Base-by-base conservation (phyloP, 177 flowering plant species). In the Vitis hybrid region DNA sequence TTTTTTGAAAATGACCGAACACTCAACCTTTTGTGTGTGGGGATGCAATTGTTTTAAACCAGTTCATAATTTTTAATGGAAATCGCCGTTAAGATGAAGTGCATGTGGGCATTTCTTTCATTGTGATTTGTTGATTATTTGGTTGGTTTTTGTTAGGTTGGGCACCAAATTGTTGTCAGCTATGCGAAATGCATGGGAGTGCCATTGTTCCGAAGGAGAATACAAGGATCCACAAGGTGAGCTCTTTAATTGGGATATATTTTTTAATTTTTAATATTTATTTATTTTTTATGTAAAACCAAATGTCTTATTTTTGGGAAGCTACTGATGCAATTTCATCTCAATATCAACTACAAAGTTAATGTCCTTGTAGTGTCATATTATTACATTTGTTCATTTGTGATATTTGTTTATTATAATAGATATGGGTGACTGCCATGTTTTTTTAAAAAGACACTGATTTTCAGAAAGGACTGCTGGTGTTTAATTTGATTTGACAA, bases 131-230 rank as follows among this genome's bases (percentile, higher is more conserved):
- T 45, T 3, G 39, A 19, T 8, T 57, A 2, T 69, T 60, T 26
- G 26, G 15, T 61, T 53, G 48, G 5, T 13, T 70, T 45, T 78
- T 39, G 52, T 62, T 78, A 94, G 99, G 99, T 93, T 59, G 99
- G 99, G 50, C 99, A 94, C 73, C 99, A 94, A 74, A 93, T 94
- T 70, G 83, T 94, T 74, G 90, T 84, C n/a, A 75, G 88, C 69
- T 94, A 88, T 82, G 95, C 99, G 51, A 81, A 86, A 74, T 94
- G 99, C 82, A 91, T 93, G 94, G 99, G 94, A 57, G 49, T 94
- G 61, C 99, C 99, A 19, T 77, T 94, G 68, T 94, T 93, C 71
- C 80, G 99, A 68, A 86, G 97, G 79, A 84, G 97, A 73, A 91
- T 94, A 73, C 87, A 76, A 76, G 99, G 99, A 80, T 85, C 97